Evolutionary conservation across 495 filamentous ascomycete species (phyloP), one percentile per base, ranked within the genome.

Genomic region (Daldinia grandis): DNA sequence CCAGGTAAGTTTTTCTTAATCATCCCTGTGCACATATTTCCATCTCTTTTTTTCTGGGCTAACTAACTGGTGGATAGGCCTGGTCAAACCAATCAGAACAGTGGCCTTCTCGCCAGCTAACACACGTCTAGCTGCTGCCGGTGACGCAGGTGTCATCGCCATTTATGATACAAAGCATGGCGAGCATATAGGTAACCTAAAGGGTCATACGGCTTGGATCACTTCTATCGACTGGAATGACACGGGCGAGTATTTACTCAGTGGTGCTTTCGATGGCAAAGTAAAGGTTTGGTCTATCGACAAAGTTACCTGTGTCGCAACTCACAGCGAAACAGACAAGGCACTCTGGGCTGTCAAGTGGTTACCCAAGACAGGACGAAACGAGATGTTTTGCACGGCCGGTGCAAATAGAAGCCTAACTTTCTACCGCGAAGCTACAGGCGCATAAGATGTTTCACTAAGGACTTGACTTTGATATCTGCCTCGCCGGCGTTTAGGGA

Each of bases 251-350:
- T 97, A 93, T 79, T 83, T 99, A 35, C 84, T 98, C 5, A 95
- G 91, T 77, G 92, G 94, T 3, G 88, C 92, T 0, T 90, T 93
- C 67, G 94, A 98, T 74, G 95, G 95, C 31, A 98, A 97, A 78
- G 91, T 90, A 25, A 97, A 97, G 77, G 93, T 98, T 37, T 98
- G 95, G 95, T 93, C 92, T 5, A 88, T 96, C 47, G 92, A 96
- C 27, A 87, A 86, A 57, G 87, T 89, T 44, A 83, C 82, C 19
- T 98, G 95, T 77, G 95, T 99, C 38, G 94, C 95, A 38, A 98
- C 96, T 19, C 94, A 97, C 76, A 92, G 89, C 25, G 93, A 98
- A 80, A 93, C 90, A 2, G 94, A 96, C 60, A 91, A 91, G 70
- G 89, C 92, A 1, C 73, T 98, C 33, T 98, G 96, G 93, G 85